A percentile compares a stretch with the other conserved stretches of the same genome.
Conservation (phyloP, 352 stramenopile genomes). For the Pythium myriotylum region DNA sequence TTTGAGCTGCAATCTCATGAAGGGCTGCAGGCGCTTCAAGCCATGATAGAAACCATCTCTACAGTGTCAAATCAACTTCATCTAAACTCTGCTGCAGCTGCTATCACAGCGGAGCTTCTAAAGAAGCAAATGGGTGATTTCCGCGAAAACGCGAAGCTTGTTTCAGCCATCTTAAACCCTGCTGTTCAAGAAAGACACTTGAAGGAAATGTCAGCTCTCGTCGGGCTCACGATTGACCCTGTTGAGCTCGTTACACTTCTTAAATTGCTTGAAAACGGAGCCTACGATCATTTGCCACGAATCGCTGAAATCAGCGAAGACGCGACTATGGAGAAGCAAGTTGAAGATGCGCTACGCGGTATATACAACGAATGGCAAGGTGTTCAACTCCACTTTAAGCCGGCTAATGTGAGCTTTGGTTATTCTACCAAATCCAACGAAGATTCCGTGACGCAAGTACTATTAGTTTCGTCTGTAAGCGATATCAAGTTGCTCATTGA, state of each 20-base stretch:
- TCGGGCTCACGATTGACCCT: conserved; percentile 49
- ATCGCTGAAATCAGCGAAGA: conserved; percentile 70
- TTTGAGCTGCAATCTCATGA: conserved; percentile 69
- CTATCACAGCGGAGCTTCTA: conserved; percentile 69
- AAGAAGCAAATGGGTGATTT: conserved; percentile 86
- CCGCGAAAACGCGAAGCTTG: conserved; percentile 60
- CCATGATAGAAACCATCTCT: conserved; percentile 58
- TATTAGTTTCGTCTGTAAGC: conserved; percentile 46
- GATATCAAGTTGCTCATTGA: conserved; percentile 53
- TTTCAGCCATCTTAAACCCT: conserved; percentile 67
- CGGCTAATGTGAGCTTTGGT: too few relatives aligned
- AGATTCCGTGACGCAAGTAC: not conserved
- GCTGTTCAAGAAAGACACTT: conserved; percentile 68
- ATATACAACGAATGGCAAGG: conserved; percentile 57
- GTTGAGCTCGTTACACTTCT: conserved; percentile 62
- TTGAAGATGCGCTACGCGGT: conserved; percentile 49
- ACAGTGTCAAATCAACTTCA: conserved; percentile 64
- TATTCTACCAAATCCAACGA: too few relatives aligned
- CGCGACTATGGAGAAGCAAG: conserved; percentile 65
- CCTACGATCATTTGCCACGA: conserved; percentile 47
- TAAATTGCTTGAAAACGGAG: conserved; percentile 73
- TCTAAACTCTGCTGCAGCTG: conserved; percentile 52
- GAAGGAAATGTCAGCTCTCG: conserved; percentile 51
- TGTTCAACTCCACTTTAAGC: conserved; percentile 51
- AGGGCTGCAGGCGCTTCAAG: conserved; percentile 43